phyloP scores from a whole-genome alignment of 2,329 filamentous ascomycete species.

The Botryotinia convoluta region DNA sequence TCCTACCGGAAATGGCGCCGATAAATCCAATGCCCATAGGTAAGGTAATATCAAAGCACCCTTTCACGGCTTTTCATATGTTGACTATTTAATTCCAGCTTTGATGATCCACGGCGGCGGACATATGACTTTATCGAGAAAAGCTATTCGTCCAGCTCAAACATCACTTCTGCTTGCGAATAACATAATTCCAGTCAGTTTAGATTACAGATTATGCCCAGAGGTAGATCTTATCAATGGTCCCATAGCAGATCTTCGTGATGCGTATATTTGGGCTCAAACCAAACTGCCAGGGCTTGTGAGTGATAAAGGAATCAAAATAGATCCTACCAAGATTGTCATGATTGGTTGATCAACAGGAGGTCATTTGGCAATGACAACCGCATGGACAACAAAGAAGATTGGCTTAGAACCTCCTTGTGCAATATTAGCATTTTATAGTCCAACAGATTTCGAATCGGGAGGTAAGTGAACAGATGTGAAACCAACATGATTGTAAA shows the following conservation, averaged over 20 bases:
- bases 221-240: constrained; percentile 47
- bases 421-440: constrained; percentile 48
- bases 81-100: not conserved
- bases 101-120: constrained; percentile 22
- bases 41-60: not conserved
- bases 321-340: constrained; percentile 38
- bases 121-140: constrained; percentile 14
- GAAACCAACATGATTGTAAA: not conserved
- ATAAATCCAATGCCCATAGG: not conserved
- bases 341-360: constrained; percentile 51
- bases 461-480: not conserved
- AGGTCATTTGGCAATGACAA: constrained; percentile 46
- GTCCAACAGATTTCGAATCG: constrained; percentile 28
- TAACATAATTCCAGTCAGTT: constrained; percentile 47
- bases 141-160: constrained; percentile 29
- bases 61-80: no score
- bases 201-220: constrained; percentile 52
- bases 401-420: constrained; percentile 40
- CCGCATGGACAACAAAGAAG: constrained; percentile 41
- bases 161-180: constrained; percentile 14
- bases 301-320: constrained; percentile 29
- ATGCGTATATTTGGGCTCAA: constrained; percentile 42
- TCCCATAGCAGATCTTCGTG: constrained; percentile 45
- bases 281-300: not conserved
- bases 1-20: not conserved